phyloP scores from a whole-genome alignment of 495 filamentous ascomycete species.

The Aspergillus panamensis region DNA sequence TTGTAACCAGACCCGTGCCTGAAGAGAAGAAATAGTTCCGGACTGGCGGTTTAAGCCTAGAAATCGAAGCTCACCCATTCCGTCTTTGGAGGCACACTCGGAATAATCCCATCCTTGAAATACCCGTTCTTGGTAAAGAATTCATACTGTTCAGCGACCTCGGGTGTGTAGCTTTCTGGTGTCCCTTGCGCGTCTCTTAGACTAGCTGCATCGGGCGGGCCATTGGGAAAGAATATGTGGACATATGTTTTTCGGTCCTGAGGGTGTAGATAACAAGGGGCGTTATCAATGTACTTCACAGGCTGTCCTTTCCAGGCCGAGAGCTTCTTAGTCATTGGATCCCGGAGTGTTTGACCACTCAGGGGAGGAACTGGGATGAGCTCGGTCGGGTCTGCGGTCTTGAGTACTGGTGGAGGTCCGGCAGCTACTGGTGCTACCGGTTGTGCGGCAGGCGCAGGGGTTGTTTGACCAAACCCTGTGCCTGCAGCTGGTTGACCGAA shows the following conservation, averaged over 20 bases:
- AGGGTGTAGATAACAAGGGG: constrained; percentile 49
- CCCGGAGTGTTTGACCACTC: constrained; percentile 35
- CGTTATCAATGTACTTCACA: constrained; percentile 50
- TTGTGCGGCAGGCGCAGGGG: not conserved
- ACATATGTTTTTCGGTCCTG: constrained; percentile 47
- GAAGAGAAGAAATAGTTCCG: constrained; percentile 1
- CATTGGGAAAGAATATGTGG: constrained; percentile 67
- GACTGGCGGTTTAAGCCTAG: constrained; percentile 27
- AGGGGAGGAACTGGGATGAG: constrained; percentile 39
- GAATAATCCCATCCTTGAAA: constrained; percentile 63
- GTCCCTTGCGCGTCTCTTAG: constrained; percentile 38
- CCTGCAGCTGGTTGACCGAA: constrained; percentile 6
- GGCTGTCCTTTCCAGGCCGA: constrained; percentile 53
- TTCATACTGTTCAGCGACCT: constrained; percentile 55
- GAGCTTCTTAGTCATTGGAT: constrained; percentile 37
- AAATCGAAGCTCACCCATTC: constrained; percentile 74
- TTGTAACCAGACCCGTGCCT: not conserved
- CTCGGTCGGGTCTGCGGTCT: constrained; percentile 28
- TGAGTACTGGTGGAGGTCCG: constrained; percentile 33
- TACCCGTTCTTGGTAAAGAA: constrained; percentile 56
- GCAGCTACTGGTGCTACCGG: constrained; percentile 19
- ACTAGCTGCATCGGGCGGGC: constrained; percentile 54
- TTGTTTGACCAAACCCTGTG: not conserved
- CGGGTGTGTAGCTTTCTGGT: constrained; percentile 42
- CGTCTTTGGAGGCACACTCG: constrained; percentile 65